A percentile compares a stretch with the other conserved stretches of the same genome.
Conservation (phyloP, 345 rosid species). For the Salix purpurea region DNA sequence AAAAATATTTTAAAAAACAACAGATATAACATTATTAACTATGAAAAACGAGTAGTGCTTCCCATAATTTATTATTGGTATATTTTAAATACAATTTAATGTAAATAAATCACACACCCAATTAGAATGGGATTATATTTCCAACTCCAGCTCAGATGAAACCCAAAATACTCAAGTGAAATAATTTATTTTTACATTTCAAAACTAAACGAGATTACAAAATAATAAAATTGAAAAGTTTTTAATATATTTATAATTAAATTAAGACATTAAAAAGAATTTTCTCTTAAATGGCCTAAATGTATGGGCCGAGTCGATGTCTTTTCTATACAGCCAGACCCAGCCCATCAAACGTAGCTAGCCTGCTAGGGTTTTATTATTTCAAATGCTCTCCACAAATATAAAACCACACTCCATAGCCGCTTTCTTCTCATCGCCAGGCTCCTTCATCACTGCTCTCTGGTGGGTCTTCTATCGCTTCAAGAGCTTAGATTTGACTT, state of each 20-base stretch:
- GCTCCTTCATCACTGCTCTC: neutral
- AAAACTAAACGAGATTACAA: neutral
- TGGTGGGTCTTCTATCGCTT: neutral
- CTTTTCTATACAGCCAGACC: neutral
- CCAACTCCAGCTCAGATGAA: neutral
- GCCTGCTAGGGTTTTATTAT: neutral
- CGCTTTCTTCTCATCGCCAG: neutral
- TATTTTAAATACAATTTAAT: no score
- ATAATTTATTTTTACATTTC: no score
- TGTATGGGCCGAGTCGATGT: neutral
- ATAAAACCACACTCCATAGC: neutral
- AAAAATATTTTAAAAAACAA: no score
- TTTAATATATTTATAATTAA: no score
- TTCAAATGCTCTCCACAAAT: neutral
- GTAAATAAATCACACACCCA: no score
- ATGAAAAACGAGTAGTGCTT: no score
- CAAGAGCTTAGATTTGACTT: neutral
- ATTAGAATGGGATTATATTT: no score
- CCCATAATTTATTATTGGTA: no score
- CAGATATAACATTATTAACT: no score
- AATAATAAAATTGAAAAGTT: no score
- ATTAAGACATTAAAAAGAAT: no score
- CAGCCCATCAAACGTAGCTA: neutral
- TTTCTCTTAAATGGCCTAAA: neutral
- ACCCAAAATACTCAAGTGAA: neutral